These are phyloP conservation scores for Cryptosporidium viatorum DNA, from an alignment of 169 alveolate genomes.

Conservation along the genomic window DNA sequence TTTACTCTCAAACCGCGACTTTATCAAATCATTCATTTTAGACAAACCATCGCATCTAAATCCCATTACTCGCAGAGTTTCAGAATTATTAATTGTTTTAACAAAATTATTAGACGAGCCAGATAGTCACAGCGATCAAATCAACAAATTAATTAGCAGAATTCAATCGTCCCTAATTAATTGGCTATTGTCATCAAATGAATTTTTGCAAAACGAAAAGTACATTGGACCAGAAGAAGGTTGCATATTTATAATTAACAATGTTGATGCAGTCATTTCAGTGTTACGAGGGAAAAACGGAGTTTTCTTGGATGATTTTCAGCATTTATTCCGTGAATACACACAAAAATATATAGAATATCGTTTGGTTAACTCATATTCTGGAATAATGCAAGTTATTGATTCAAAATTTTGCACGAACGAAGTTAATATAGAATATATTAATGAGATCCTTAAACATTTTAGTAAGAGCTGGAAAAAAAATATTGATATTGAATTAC, in stretches of 20 bases:
- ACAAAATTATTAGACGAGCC: constrained; percentile 5
- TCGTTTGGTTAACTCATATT: constrained; percentile 7
- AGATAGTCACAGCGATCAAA: neutral
- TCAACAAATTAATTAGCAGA: constrained; percentile 6
- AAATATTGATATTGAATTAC: constrained; percentile 40
- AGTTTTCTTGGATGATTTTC: constrained; percentile 17
- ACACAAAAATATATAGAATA: constrained; percentile 54
- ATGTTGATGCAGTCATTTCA: constrained; percentile 38
- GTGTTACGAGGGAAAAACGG: constrained; percentile 3
- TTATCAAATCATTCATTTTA: neutral
- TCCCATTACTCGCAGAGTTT: constrained; percentile 40
- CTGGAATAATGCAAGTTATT: neutral
- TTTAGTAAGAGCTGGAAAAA: constrained; percentile 34
- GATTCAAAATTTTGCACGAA: neutral
- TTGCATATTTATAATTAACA: constrained; percentile 48
- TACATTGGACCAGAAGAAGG: constrained; percentile 13
- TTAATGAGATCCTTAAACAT: neutral
- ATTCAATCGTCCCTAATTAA: constrained; percentile 16
- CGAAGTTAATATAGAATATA: constrained; percentile 1
- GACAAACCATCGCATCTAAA: neutral
- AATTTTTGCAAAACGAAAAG: neutral
- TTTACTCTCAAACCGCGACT: constrained; percentile 14
- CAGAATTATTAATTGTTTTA: constrained; percentile 22
- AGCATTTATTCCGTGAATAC: constrained; percentile 33
- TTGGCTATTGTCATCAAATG: constrained; percentile 23